These are phyloP conservation scores for Athelia psychrophila DNA, from an alignment of 1,284 basidiomycete genomes.

Conservation along the genomic window DNA sequence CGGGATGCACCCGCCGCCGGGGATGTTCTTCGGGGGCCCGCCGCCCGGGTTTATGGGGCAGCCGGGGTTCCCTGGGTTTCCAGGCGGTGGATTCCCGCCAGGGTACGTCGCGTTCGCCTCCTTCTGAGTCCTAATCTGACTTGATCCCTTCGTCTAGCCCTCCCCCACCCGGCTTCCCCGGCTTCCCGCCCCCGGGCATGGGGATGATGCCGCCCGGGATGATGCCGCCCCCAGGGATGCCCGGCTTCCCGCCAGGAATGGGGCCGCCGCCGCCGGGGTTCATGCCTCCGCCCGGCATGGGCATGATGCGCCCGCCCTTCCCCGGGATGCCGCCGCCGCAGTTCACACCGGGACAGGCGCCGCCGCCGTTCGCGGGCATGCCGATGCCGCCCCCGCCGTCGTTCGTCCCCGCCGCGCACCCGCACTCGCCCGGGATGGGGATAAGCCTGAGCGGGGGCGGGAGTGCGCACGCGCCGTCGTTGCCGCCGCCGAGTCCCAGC, in stretches of 20 bases:
- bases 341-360: conserved; percentile 7
- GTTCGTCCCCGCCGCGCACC: not conserved
- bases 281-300: no score
- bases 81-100: conserved; percentile 39
- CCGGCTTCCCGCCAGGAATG: no score
- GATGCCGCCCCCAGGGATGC: conserved; percentile 20
- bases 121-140: conserved; percentile 4
- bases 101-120: conserved; percentile 37
- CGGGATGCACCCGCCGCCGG: conserved; percentile 41
- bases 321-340: conserved; percentile 17
- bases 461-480: conserved; percentile 18
- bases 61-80: conserved; percentile 25
- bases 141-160: conserved; percentile 26
- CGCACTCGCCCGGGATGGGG: not conserved
- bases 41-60: conserved; percentile 27
- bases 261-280: no score
- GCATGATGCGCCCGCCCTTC: conserved; percentile 22
- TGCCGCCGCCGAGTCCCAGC: not conserved
- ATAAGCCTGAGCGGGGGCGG: no score
- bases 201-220: no score
- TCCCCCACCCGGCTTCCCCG: conserved; percentile 39
- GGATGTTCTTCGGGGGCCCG: conserved; percentile 29
- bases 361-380: conserved; percentile 5
- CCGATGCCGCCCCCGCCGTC: not conserved
- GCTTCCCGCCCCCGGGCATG: conserved; percentile 18